phyloP scores from a whole-genome alignment of 2,329 filamentous ascomycete species.

The Zymoseptoria tritici region DNA sequence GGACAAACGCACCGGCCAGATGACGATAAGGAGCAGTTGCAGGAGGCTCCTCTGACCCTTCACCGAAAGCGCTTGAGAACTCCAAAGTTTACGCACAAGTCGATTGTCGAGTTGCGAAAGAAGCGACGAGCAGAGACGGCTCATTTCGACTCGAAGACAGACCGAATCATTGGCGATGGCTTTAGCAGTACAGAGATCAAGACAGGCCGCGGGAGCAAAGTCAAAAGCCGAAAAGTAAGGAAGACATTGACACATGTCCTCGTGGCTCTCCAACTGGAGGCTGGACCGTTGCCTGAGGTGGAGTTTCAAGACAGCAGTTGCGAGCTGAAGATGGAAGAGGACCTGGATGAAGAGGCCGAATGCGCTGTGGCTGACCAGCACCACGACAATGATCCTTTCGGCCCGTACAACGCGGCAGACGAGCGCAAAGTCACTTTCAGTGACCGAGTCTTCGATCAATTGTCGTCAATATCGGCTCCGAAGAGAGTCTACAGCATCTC shows the following conservation, averaged over 20 bases:
- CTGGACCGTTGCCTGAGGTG: slow-evolving; percentile 24
- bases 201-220: background rate
- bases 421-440: slow-evolving; percentile 15
- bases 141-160: background rate
- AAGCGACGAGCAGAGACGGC: slow-evolving; percentile 6
- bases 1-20: background rate
- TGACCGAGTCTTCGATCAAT: slow-evolving; percentile 13
- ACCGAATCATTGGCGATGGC: slow-evolving; percentile 13
- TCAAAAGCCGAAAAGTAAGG: background rate
- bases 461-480: slow-evolving; percentile 23
- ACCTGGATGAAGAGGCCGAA: background rate
- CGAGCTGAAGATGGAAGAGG: slow-evolving; percentile 6
- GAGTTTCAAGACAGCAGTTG: slow-evolving; percentile 12
- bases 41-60: slow-evolving; percentile 12
- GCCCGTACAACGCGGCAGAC: background rate
- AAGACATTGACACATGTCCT: slow-evolving; percentile 9
- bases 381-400: background rate
- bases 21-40: background rate
- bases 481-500: slow-evolving; percentile 16
- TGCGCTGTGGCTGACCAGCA: background rate
- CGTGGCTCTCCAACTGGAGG: slow-evolving; percentile 11
- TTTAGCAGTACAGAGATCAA: slow-evolving; percentile 17
- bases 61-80: slow-evolving; percentile 18
- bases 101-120: slow-evolving; percentile 9
- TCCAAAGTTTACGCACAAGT: slow-evolving; percentile 16